These are phyloP conservation scores for Xanthoconium purpureum DNA, from an alignment of 768 basidiomycete species.

Conservation along the genomic window DNA sequence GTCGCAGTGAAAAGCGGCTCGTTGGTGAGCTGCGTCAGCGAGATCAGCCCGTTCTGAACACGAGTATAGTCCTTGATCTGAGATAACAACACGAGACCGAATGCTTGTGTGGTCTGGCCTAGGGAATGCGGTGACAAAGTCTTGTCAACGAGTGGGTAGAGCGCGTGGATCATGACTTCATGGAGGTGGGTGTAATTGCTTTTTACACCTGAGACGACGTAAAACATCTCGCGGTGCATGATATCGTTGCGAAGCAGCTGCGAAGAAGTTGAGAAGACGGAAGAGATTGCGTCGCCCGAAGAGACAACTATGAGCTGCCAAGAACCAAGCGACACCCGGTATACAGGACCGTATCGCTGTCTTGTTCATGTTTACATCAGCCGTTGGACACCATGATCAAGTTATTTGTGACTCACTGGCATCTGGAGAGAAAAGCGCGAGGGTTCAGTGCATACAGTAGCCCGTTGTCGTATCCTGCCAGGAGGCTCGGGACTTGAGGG, in stretches of 20 bases:
- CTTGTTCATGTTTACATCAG: slow-evolving; percentile 10
- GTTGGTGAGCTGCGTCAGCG: slow-evolving; percentile 16
- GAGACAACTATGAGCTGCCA: slow-evolving; percentile 16
- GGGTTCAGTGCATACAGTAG: slow-evolving; percentile 15
- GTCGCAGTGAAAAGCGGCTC: slow-evolving; percentile 17
- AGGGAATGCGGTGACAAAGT: slow-evolving; percentile 12
- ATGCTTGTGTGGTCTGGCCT: slow-evolving; percentile 6
- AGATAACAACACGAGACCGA: slow-evolving; percentile 12
- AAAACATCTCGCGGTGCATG: slow-evolving; percentile 10
- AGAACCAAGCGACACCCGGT: slow-evolving; percentile 17
- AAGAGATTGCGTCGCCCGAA: slow-evolving; percentile 11
- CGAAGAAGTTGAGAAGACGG: slow-evolving; percentile 1
- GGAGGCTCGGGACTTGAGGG: slow-evolving; percentile 7
- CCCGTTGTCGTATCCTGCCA: slow-evolving; percentile 18
- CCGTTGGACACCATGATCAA: neutral
- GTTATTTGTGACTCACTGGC: slow-evolving; percentile 20
- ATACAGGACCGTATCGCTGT: slow-evolving; percentile 13
- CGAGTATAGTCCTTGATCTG: slow-evolving; percentile 8
- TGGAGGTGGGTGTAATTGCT: slow-evolving; percentile 7
- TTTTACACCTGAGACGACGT: slow-evolving; percentile 12
- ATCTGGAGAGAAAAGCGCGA: slow-evolving; percentile 11
- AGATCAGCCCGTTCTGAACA: neutral
- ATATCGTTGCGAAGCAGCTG: slow-evolving; percentile 11
- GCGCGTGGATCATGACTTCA: slow-evolving; percentile 14
- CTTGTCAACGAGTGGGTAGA: slow-evolving; percentile 24